Evolutionary conservation across 1,139 yeast genomes (phyloP).

Genomic region (Barnettozyma hawaiiensis): DNA sequence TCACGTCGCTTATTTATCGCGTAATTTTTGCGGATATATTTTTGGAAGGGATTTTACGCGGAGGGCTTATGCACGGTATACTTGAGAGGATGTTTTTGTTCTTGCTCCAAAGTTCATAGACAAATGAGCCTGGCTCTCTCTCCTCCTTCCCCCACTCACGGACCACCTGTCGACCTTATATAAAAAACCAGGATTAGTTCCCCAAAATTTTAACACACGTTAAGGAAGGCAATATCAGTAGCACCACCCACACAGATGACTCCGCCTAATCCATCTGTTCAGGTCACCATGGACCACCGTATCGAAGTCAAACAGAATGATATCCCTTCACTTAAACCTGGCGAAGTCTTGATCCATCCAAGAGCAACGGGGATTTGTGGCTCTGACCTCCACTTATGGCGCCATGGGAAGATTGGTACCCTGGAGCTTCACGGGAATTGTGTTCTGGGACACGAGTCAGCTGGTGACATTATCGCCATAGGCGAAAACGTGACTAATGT

Average conservation of each 20-base stretch:
- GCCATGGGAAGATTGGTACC: slow-evolving; percentile 72
- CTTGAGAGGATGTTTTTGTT: no score
- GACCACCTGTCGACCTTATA: neutral
- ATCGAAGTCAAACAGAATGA: slow-evolving; percentile 31
- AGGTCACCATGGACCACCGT: slow-evolving; percentile 29
- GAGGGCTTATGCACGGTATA: neutral
- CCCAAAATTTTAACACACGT: no score
- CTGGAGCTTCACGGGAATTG: slow-evolving; percentile 50
- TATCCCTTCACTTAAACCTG: slow-evolving; percentile 31
- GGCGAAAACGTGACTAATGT: slow-evolving; percentile 56
- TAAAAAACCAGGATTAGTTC: neutral
- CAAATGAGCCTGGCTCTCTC: no score
- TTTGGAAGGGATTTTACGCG: neutral
- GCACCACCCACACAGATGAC: no score
- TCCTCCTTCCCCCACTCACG: no score
- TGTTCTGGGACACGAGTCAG: slow-evolving; percentile 70
- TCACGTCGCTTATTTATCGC: neutral
- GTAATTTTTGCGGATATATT: neutral
- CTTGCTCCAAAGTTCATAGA: no score
- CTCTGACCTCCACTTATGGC: slow-evolving; percentile 74
- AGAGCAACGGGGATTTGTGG: slow-evolving; percentile 80
- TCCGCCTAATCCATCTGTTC: slow-evolving; percentile 29
- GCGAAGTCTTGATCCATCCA: slow-evolving; percentile 42
- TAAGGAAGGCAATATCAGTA: no score
- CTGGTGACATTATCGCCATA: slow-evolving; percentile 62